Percentiles rank a stretch among this genome's conserved stretches.
These are phyloP conservation scores for Oryza meridionalis DNA, from an alignment of 176 grass and related monocot genomes.

Conservation along the genomic window DNA sequence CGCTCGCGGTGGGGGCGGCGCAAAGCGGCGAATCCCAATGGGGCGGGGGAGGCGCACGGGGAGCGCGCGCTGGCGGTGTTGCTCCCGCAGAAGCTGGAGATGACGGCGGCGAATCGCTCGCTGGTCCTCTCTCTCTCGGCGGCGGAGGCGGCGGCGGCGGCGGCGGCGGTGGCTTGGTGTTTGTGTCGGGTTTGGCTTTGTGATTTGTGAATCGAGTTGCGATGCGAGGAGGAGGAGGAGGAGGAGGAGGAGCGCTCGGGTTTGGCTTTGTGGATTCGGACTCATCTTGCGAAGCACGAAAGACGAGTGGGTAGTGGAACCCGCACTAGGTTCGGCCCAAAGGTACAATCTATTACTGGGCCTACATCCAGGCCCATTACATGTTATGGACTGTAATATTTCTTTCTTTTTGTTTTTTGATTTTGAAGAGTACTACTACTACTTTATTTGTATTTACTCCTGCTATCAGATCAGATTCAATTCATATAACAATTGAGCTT, in stretches of 20 bases:
- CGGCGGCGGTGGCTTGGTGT: not conserved
- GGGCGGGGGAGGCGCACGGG: not conserved
- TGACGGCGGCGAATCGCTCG: not conserved
- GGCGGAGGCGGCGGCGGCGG: not conserved
- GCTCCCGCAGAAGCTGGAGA: not conserved
- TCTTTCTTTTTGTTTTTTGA: no score
- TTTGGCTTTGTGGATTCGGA: not conserved
- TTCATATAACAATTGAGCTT: no score
- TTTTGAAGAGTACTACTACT: no score
- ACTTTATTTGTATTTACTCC: no score
- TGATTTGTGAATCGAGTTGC: not conserved
- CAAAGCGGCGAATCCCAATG: not conserved
- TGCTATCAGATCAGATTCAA: no score
- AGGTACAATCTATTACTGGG: not conserved
- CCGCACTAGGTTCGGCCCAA: not conserved
- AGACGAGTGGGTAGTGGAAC: not conserved
- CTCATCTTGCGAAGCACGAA: conserved; percentile 43
- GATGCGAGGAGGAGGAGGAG: no score
- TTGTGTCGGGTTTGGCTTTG: not conserved
- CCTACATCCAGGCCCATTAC: no score
- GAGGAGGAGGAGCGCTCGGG: no score
- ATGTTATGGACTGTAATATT: no score
- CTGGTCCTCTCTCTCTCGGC: not conserved
- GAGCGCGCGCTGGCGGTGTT: not conserved
- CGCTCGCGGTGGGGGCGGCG: not conserved